These are phyloP conservation scores for Babesia bigemina DNA, from an alignment of 169 alveolate species.

Conservation along the genomic window DNA sequence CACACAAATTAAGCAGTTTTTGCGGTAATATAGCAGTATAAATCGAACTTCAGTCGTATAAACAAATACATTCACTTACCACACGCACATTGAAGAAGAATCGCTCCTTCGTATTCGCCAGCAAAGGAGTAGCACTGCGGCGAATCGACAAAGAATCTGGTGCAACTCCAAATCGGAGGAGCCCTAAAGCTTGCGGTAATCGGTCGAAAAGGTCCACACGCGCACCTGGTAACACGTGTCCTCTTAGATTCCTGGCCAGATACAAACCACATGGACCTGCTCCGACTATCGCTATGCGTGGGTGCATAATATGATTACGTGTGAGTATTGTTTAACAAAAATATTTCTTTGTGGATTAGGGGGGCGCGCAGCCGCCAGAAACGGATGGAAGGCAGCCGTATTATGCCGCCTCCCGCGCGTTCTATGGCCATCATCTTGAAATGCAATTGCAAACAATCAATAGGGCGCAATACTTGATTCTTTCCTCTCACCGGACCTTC, in stretches of 20 bases:
- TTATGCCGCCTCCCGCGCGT: background rate
- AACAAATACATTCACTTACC: conserved; percentile 51
- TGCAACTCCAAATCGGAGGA: conserved; percentile 86
- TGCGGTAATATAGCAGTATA: too few species aligned
- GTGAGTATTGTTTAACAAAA: background rate
- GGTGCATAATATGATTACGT: conserved; percentile 32
- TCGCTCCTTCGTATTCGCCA: conserved; percentile 52
- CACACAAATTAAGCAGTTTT: background rate
- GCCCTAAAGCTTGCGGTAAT: conserved; percentile 82
- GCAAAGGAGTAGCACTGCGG: conserved; percentile 68
- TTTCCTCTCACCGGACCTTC: conserved; percentile 35
- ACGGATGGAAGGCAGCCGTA: conserved; percentile 14
- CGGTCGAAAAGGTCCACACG: conserved; percentile 83
- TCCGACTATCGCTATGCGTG: conserved; percentile 81
- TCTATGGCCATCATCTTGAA: conserved; percentile 15
- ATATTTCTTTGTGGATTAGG: conserved; percentile 20
- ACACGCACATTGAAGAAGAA: conserved; percentile 79
- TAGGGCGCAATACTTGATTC: background rate
- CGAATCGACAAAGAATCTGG: conserved; percentile 83
- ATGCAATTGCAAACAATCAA: background rate
- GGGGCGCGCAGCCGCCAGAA: conserved; percentile 30
- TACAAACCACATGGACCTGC: conserved; percentile 89
- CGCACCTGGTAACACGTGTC: conserved; percentile 53
- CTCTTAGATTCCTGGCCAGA: conserved; percentile 75
- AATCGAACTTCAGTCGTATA: too few species aligned